Percentiles rank a stretch among this genome's conserved stretches.
phyloP scores from a whole-genome alignment of 257 asterid genomes.

The Gynochthodes officinalis region DNA sequence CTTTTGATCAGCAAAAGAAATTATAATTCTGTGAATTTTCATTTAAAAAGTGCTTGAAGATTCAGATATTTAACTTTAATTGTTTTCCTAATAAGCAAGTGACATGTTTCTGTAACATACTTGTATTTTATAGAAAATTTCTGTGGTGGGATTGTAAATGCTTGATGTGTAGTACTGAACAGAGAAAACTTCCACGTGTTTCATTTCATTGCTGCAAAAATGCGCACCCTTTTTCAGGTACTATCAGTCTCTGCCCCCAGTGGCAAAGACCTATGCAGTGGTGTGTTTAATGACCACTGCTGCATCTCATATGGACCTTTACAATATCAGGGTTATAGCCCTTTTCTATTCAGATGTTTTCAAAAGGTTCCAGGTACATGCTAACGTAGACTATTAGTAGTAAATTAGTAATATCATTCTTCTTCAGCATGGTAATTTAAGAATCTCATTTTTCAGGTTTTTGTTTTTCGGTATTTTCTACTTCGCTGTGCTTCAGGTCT shows the following conservation, averaged over 20 bases:
- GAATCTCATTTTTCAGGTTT: background rate
- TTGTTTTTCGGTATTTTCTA: background rate
- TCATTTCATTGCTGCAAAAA: background rate
- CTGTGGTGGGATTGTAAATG: background rate
- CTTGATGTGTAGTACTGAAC: background rate
- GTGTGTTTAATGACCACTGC: conserved; percentile 36
- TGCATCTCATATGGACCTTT: conserved; percentile 34
- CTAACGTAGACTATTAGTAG: background rate
- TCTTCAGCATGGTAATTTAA: too few species aligned
- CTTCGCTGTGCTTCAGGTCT: conserved; percentile 30
- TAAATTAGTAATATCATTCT: too few species aligned
- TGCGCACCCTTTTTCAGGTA: conserved; percentile 26
- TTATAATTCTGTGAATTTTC: background rate
- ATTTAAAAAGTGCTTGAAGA: background rate
- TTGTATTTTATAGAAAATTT: background rate
- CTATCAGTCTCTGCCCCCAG: conserved; percentile 50
- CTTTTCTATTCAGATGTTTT: conserved; percentile 40
- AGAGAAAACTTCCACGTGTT: background rate
- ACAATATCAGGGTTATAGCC: conserved; percentile 18
- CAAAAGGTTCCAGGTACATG: conserved; percentile 37
- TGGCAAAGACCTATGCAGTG: conserved; percentile 44
- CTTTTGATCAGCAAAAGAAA: background rate
- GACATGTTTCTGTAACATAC: background rate
- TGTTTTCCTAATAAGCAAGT: background rate
- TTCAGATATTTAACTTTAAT: background rate